Percentiles rank a stretch among this genome's conserved stretches.
Evolutionary conservation across 2,329 filamentous ascomycete species (phyloP).

Genomic region (Trichoderma breve): DNA sequence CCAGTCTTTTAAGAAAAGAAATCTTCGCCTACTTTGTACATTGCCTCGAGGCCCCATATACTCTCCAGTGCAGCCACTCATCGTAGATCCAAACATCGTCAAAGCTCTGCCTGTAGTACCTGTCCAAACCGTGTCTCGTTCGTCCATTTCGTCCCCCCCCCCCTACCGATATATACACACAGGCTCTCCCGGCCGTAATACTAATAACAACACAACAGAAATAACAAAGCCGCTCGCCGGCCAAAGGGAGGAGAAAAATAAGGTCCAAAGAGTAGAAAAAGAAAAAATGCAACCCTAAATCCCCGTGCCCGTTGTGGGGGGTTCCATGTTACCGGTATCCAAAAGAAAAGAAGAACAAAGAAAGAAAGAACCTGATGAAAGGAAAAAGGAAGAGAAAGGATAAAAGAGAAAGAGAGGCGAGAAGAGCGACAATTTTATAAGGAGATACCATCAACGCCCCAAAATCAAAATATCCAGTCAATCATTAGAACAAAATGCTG

Average conservation of each 20-base stretch:
- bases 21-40: constrained; percentile 8
- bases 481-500: constrained; percentile 7
- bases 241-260: not conserved
- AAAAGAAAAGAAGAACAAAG: not conserved
- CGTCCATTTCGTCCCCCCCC: not conserved
- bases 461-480: constrained; percentile 7
- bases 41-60: constrained; percentile 11
- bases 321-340: constrained; percentile 14
- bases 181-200: not conserved
- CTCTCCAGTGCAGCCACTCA: not conserved
- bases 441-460: constrained; percentile 16
- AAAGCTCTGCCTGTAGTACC: not conserved
- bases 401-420: not conserved
- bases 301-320: constrained; percentile 17
- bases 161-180: constrained; percentile 10
- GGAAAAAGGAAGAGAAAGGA: not conserved
- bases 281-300: constrained; percentile 11
- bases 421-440: not conserved
- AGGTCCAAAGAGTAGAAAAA: not conserved
- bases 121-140: constrained; percentile 1
- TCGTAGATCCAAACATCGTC: constrained; percentile 8
- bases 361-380: not conserved
- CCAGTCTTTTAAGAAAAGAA: not conserved
- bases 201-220: constrained; percentile 2
- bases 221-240: constrained; percentile 7